Evolutionary conservation across 2,329 filamentous ascomycete genomes (phyloP).

Genomic region (Periglandula ipomoeae): DNA sequence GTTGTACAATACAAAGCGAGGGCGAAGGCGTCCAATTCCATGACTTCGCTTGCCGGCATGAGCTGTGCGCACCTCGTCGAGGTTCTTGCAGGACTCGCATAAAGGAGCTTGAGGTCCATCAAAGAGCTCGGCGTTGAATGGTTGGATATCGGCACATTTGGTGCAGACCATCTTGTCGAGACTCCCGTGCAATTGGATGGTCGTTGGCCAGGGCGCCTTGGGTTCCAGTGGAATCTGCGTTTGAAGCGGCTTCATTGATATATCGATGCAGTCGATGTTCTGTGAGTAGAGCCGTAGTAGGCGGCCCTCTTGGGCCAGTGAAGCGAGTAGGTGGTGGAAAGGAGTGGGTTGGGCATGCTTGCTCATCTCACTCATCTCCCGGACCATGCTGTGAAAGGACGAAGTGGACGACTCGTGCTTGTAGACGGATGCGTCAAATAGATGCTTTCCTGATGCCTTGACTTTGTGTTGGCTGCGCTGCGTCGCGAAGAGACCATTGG

Average conservation of each 20-base stretch:
- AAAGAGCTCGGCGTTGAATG: conserved; percentile 73
- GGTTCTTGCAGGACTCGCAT: conserved; percentile 64
- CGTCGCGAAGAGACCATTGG: conserved; percentile 78
- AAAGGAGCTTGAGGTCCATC: conserved; percentile 74
- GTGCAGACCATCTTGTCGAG: conserved; percentile 95
- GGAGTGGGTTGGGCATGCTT: conserved; percentile 69
- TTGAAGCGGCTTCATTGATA: conserved; percentile 65
- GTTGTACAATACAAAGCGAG: conserved; percentile 94
- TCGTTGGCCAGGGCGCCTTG: conserved; percentile 87
- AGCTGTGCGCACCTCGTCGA: conserved; percentile 66
- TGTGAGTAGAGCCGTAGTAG: conserved; percentile 89
- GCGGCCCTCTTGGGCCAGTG: conserved; percentile 77
- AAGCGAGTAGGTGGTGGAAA: conserved; percentile 91
- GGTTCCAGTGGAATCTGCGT: conserved; percentile 72
- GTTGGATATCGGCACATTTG: conserved; percentile 71
- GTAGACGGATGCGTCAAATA: conserved; percentile 97
- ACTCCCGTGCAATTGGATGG: conserved; percentile 88
- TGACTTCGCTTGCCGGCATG: conserved; percentile 82
- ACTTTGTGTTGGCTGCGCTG: conserved; percentile 81
- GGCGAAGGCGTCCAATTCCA: conserved; percentile 80
- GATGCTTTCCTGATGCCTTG: conserved; percentile 80
- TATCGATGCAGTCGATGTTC: conserved; percentile 94
- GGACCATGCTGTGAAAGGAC: conserved; percentile 94
- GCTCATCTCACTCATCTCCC: conserved; percentile 72
- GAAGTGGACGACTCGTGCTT: conserved; percentile 81